Evolutionary conservation across 192 early-diverging fungal genomes (phyloP), one percentile per base, ranked within the genome.

Genomic region (Radiomyces spectabilis): DNA sequence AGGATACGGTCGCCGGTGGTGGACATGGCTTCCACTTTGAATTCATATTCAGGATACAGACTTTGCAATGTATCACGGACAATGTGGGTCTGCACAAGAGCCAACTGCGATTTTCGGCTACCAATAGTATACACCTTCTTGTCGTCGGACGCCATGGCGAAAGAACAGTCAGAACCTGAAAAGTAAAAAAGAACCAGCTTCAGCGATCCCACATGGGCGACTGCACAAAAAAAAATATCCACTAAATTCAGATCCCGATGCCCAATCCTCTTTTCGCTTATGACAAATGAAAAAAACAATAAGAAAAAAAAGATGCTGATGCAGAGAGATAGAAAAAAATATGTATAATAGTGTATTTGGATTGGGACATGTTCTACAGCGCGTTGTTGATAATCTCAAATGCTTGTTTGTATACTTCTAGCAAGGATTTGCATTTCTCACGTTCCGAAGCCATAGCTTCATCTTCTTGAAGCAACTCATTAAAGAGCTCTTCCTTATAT

Each of bases 91-190:
- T 98, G 95, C 15, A 88, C 76, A 54, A 98, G 79, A 1, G 95
- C 95, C 2, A 98, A 73, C 59, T 87, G 79, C 4, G 91, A 94
- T 62, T 93, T 85, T 37, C 95, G 86, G 19, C 85, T 82, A 24
- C 95, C 95, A 29, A 91, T 80, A 13, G n/a, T n/a, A n/a, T n/a
- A n/a, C n/a, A n/a, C n/a, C n/a, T n/a, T n/a, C n/a, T n/a, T n/a
- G n/a, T n/a, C n/a, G n/a, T n/a, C n/a, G n/a, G n/a, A n/a, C n/a
- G n/a, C n/a, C n/a, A n/a, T n/a, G n/a, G n/a, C n/a, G n/a, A n/a
- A n/a, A n/a, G n/a, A n/a, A n/a, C n/a, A n/a, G n/a, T n/a, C n/a
- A n/a, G n/a, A n/a, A n/a, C n/a, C n/a, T n/a, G n/a, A n/a, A n/a
- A n/a, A n/a, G n/a, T n/a, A n/a, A n/a, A n/a, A n/a, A n/a, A n/a